A percentile compares a stretch with the other conserved stretches of the same genome.
Evolutionary conservation across 805 yeast species (phyloP).

Genomic region (Debaryomyces tyrocola): DNA sequence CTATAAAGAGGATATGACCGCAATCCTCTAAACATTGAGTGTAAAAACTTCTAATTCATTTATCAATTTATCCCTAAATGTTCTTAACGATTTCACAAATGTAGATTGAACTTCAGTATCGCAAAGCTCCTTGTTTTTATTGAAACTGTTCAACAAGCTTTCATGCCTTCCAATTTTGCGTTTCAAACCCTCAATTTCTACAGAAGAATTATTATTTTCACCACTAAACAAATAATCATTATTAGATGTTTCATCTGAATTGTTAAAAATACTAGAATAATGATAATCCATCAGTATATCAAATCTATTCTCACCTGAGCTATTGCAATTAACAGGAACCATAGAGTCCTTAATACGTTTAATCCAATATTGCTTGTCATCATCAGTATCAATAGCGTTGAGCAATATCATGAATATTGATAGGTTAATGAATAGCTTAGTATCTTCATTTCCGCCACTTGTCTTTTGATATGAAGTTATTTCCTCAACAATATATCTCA

Average conservation of each 20-base stretch:
- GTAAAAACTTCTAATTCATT: background rate
- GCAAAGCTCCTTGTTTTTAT: background rate
- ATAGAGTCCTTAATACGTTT: constrained; percentile 6
- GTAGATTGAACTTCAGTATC: background rate
- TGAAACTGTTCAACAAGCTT: background rate
- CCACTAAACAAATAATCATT: constrained; percentile 8
- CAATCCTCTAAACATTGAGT: background rate
- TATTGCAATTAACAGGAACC: background rate
- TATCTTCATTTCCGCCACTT: constrained; percentile 21
- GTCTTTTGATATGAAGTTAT: constrained; percentile 15
- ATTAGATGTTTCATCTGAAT: constrained; percentile 5
- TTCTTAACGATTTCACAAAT: background rate
- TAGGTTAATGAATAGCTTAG: constrained; percentile 23
- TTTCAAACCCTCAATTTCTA: background rate
- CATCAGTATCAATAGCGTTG: constrained; percentile 12
- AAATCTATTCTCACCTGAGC: constrained; percentile 11
- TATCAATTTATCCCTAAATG: constrained; percentile 1
- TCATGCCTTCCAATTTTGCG: background rate
- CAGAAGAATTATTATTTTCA: background rate
- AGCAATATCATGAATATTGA: constrained; percentile 18
- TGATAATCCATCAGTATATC: constrained; percentile 21
- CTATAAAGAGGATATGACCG: no score
- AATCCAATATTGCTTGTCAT: constrained; percentile 25
- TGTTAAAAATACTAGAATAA: constrained; percentile 27
- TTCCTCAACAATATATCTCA: constrained; percentile 12